Evolutionary conservation across 2,329 filamentous ascomycete species (phyloP).

Genomic region (Aureobasidium sp.): DNA sequence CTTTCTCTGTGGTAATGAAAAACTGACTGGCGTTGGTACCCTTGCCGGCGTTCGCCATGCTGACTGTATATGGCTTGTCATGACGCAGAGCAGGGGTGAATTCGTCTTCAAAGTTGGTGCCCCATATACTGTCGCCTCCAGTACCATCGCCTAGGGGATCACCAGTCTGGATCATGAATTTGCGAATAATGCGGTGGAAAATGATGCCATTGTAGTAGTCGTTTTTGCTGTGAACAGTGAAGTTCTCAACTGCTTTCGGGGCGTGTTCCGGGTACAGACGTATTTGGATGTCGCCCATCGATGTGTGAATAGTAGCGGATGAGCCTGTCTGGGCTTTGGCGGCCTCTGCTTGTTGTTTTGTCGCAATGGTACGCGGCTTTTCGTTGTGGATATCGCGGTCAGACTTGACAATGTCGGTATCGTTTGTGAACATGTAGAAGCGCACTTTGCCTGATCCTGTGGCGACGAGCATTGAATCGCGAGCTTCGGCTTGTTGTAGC

Average conservation of each 20-base stretch:
- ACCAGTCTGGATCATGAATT: slow-evolving; percentile 97
- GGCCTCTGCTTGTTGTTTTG: slow-evolving; percentile 55
- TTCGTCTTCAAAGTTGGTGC: slow-evolving; percentile 92
- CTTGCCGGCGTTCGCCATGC: slow-evolving; percentile 97
- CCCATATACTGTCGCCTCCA: slow-evolving; percentile 93
- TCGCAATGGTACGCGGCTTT: slow-evolving; percentile 73
- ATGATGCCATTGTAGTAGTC: slow-evolving; percentile 99
- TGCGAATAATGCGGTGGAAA: slow-evolving; percentile 96
- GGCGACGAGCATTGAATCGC: slow-evolving; percentile 88
- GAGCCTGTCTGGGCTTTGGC: slow-evolving; percentile 76
- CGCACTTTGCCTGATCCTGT: slow-evolving; percentile 90
- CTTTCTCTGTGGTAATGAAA: slow-evolving; percentile 98
- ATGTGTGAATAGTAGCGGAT: slow-evolving; percentile 90
- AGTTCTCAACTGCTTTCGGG: slow-evolving; percentile 97
- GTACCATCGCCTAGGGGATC: slow-evolving; percentile 92
- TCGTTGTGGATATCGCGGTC: slow-evolving; percentile 96
- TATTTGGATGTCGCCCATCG: slow-evolving; percentile 92
- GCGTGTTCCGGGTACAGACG: slow-evolving; percentile 94
- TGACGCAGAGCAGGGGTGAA: slow-evolving; percentile 86
- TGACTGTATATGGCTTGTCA: slow-evolving; percentile 96
- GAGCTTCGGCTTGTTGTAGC: slow-evolving; percentile 88
- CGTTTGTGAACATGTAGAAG: slow-evolving; percentile 99
- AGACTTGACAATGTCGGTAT: slow-evolving; percentile 83
- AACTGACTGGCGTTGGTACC: slow-evolving; percentile 98
- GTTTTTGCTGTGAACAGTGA: slow-evolving; percentile 88